A percentile compares a stretch with the other conserved stretches of the same genome.
phyloP scores from a whole-genome alignment of 1,139 yeast genomes.

The Hemisphaericaspora lyxosophila region DNA sequence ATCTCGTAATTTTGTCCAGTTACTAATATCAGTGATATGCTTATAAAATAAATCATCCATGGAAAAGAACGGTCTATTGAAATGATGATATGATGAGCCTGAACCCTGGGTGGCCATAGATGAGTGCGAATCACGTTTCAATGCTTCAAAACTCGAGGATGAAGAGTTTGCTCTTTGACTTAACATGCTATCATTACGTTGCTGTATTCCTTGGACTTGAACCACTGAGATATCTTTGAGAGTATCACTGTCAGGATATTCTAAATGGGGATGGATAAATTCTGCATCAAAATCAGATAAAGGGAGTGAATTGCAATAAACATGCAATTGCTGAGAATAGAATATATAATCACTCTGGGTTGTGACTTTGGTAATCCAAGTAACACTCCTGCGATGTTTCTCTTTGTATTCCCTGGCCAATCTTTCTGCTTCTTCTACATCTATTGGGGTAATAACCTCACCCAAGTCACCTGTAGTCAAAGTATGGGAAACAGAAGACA shows the following conservation, averaged over 20 bases:
- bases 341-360: conserved; percentile 56
- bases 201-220: conserved; percentile 12
- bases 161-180: conserved; percentile 11
- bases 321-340: conserved; percentile 57
- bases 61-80: conserved; percentile 42
- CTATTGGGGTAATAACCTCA: conserved; percentile 18
- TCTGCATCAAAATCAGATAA: conserved; percentile 27
- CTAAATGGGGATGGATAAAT: conserved; percentile 21
- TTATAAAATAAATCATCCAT: conserved; percentile 51
- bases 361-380: conserved; percentile 60
- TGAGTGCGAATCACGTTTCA: conserved; percentile 43
- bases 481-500: conserved; percentile 13
- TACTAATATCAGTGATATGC: conserved; percentile 55
- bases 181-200: conserved; percentile 9
- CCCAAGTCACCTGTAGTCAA: conserved; percentile 10
- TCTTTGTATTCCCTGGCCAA: conserved; percentile 32
- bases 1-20: conserved; percentile 56
- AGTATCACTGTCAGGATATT: conserved; percentile 29
- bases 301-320: conserved; percentile 59
- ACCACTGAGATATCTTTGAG: conserved; percentile 26
- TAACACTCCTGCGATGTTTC: conserved; percentile 27
- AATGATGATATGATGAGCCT: conserved; percentile 39
- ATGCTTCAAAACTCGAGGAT: conserved; percentile 24
- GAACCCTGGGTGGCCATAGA: conserved; percentile 29
- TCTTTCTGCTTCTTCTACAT: conserved; percentile 40